Conservation (phyloP, 2,329 filamentous ascomycete genomes). For the Botrytis sinoallii region DNA sequence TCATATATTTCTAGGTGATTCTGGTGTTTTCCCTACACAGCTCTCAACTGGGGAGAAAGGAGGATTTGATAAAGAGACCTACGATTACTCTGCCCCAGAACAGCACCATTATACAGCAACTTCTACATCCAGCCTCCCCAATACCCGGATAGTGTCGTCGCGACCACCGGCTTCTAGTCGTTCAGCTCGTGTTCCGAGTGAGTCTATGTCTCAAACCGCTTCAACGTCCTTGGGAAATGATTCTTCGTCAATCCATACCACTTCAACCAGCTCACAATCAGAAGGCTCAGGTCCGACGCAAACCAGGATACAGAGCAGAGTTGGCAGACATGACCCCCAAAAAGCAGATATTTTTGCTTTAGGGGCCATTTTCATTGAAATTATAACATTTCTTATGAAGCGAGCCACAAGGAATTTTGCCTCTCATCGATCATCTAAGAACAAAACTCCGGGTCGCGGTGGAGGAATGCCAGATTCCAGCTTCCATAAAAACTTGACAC, state of each 20-base stretch:
- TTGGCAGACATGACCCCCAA: constrained; percentile 48
- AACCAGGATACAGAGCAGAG: constrained; percentile 26
- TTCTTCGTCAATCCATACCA: constrained; percentile 29
- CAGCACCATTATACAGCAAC: constrained; percentile 38
- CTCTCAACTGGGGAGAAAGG: constrained; percentile 44
- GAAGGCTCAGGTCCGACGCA: not conserved
- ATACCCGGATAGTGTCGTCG: not conserved
- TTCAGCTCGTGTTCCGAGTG: constrained; percentile 22
- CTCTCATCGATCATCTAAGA: constrained; percentile 62
- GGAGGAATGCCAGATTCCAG: constrained; percentile 63
- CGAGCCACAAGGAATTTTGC: constrained; percentile 64
- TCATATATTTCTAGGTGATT: constrained; percentile 65
- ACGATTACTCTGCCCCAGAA: constrained; percentile 73
- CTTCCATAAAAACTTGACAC: constrained; percentile 68
- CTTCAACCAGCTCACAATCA: constrained; percentile 22
- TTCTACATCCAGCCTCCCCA: constrained; percentile 29
- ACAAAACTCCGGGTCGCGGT: constrained; percentile 50
- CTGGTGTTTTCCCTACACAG: constrained; percentile 47
- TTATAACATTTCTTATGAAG: constrained; percentile 67
- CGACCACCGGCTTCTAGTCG: constrained; percentile 32
- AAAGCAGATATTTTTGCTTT: constrained; percentile 71
- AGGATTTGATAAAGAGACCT: constrained; percentile 64
- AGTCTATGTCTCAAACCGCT: not conserved
- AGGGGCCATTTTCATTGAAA: constrained; percentile 69
- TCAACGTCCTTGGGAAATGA: constrained; percentile 24